Base-by-base conservation (phyloP, 208 protist genomes). In the Crithidia fasciculata region DNA sequence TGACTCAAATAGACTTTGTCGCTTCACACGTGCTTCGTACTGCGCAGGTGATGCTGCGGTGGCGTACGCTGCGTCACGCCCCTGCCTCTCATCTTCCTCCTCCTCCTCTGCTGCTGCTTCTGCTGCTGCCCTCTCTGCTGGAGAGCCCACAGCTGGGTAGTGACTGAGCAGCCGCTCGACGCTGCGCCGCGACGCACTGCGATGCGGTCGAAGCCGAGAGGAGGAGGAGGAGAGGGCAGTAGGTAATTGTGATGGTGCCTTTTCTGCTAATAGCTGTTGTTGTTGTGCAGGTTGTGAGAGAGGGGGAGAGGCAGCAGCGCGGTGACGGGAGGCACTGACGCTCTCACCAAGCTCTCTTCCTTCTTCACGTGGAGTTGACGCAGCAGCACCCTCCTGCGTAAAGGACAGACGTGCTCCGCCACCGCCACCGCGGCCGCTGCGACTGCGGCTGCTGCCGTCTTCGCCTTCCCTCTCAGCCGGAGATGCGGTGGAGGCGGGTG, bases 61-160 rank as follows among this genome's bases (percentile, higher is more conserved):
- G n/a, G 58, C 45, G 12, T 28, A 28, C 28, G 28, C 28, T 28
- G 28, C 28, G 28, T 28, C 28, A 28, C 28, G 28, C 28, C 28
- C 28, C 28, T 28, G 41, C 58, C 3, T 13, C 60, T 8, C 60
- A 2, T n/a, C 60, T 28, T n/a, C 40, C 19, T 39, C 8, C 8
- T 54, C 41, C 12, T 54, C 60, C 39, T 54, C 60, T 54, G 41
- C 60, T 18, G 15, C 60, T 54, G 60, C 45, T 6, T 41, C 60
- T 9, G 15, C 60, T 66, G 60, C 45, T 0, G 60, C 28, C 28
- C 1, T 28, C 28, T 28, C 60, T 41, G 60, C 60, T 43, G 60
- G 45, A 10, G 60, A 52, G 9, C 60, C 60, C 5, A 19, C 45
- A 3, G 60, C 44, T 41, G 60, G 60, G 45, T 66, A 66, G 8